Percentiles rank a stretch among this genome's conserved stretches.
Conservation (phyloP, 1,284 basidiomycete genomes). For the Ceratobasidium theobromae region DNA sequence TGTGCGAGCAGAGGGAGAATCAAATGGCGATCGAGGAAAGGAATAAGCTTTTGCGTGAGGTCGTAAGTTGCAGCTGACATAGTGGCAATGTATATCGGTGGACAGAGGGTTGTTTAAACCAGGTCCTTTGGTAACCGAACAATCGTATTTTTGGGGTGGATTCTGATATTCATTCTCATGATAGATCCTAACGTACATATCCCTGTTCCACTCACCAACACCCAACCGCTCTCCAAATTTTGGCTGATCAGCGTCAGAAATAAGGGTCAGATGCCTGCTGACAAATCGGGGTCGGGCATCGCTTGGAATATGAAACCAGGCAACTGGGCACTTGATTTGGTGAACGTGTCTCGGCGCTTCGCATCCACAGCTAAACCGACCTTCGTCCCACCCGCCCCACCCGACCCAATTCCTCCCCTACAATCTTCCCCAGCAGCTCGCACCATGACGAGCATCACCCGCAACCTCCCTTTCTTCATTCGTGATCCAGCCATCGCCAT, state of each 20-base stretch:
- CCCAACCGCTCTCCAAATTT: constrained; percentile 16
- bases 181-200: too few relatives aligned
- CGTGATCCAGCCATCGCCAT: constrained; percentile 78
- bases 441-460: constrained; percentile 41
- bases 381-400: neutral
- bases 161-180: neutral
- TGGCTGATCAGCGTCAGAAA: constrained; percentile 26
- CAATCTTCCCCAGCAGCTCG: constrained; percentile 7
- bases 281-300: neutral
- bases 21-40: constrained; percentile 92
- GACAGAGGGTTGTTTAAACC: constrained; percentile 22
- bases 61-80: constrained; percentile 57
- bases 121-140: neutral
- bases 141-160: neutral
- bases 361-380: neutral
- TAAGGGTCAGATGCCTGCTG: constrained; percentile 9
- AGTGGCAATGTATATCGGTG: neutral
- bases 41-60: constrained; percentile 88
- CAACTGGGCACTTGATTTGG: neutral
- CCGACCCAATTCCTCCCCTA: constrained; percentile 24
- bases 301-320: neutral
- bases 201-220: neutral
- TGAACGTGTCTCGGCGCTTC: constrained; percentile 30
- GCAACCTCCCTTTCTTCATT: constrained; percentile 78
- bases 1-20: constrained; percentile 90